A percentile compares a stretch with the other conserved stretches of the same genome.
Conservation (phyloP, 2,329 filamentous ascomycete species). For the Talaromyces sp. region DNA sequence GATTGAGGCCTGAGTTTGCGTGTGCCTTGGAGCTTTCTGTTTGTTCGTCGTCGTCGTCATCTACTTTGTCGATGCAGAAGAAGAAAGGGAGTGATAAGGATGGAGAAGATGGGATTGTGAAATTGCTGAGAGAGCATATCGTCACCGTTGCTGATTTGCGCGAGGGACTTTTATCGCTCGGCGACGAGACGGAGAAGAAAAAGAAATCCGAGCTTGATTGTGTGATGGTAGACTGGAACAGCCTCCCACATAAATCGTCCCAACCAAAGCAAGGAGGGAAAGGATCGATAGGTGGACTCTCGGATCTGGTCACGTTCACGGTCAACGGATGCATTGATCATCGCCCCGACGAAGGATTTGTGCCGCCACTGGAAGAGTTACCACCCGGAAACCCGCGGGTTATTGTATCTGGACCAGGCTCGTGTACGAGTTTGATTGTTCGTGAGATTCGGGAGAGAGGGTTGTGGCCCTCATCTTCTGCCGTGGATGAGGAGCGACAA, state of each 20-base stretch:
- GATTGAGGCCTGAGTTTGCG: conserved; percentile 58
- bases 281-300: conserved; percentile 49
- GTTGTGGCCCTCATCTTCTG: conserved; percentile 34
- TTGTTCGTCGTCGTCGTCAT: conserved; percentile 2
- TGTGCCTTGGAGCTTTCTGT: conserved; percentile 54
- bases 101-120: conserved; percentile 24
- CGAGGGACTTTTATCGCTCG: conserved; percentile 10
- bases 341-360: conserved; percentile 57
- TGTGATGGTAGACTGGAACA: conserved; percentile 46
- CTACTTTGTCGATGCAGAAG: background rate
- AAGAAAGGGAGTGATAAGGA: background rate
- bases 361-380: conserved; percentile 37
- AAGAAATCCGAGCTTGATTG: conserved; percentile 10
- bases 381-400: conserved; percentile 48
- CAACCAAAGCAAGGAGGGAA: conserved; percentile 33
- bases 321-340: conserved; percentile 60
- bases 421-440: conserved; percentile 57
- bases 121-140: conserved; percentile 33
- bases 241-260: conserved; percentile 32
- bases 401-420: conserved; percentile 54
- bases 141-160: conserved; percentile 42
- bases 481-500: background rate
- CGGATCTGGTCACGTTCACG: conserved; percentile 35
- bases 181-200: conserved; percentile 17
- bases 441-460: conserved; percentile 48